Conservation (phyloP, 768 basidiomycete genomes). For the Mycena rebaudengoi region DNA sequence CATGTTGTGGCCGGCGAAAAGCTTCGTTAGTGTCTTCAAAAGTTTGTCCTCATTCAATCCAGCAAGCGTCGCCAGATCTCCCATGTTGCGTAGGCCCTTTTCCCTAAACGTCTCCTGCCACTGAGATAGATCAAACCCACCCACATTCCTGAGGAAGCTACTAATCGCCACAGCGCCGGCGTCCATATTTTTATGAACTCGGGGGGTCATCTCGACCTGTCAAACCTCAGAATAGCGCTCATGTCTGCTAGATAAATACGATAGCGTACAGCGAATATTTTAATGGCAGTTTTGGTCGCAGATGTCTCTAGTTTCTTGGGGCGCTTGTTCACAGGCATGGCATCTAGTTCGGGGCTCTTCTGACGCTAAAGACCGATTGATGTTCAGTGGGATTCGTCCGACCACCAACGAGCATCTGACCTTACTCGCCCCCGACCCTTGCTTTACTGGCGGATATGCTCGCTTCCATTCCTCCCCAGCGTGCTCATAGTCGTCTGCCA, state of each 20-base stretch:
- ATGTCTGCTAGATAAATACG: not conserved
- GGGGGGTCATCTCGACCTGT: not conserved
- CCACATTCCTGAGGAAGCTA: conserved; percentile 12
- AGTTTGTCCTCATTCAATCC: not conserved
- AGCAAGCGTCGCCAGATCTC: conserved; percentile 2
- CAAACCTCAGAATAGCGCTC: not conserved
- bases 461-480: conserved; percentile 5
- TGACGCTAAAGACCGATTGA: not conserved
- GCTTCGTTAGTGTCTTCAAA: conserved; percentile 9
- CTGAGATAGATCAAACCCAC: conserved; percentile 14
- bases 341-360: conserved; percentile 7
- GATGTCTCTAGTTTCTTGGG: not conserved
- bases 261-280: not conserved
- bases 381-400: not conserved
- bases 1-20: conserved; percentile 7
- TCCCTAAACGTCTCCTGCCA: conserved; percentile 15
- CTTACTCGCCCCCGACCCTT: not conserved
- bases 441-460: not conserved
- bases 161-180: not conserved
- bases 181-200: not conserved
- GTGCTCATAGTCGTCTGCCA: conserved; percentile 3
- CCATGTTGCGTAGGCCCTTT: conserved; percentile 5
- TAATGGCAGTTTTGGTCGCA: not conserved
- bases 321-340: not conserved
- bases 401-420: not conserved